phyloP scores from a whole-genome alignment of 805 yeast genomes.

The Candida takata region DNA sequence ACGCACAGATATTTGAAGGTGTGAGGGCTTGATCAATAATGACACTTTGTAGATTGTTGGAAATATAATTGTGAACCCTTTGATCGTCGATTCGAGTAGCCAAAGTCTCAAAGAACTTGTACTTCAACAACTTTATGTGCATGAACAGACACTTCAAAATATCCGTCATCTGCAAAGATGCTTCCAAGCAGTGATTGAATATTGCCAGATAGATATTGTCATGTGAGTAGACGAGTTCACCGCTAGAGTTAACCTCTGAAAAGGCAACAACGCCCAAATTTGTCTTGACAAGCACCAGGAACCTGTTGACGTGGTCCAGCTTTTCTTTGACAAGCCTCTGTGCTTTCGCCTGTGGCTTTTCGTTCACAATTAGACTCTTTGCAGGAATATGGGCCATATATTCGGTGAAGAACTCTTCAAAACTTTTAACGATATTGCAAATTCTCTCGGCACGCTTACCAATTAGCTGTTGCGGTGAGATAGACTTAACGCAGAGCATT shows the following conservation, averaged over 20 bases:
- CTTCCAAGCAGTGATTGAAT: conserved; percentile 4
- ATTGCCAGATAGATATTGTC: conserved; percentile 10
- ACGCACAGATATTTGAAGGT: conserved; percentile 5
- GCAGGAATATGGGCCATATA: conserved; percentile 3
- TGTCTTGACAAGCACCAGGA: conserved; percentile 11
- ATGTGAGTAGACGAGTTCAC: conserved; percentile 3
- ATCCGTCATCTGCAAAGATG: conserved; percentile 8
- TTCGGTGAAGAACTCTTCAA: conserved; percentile 3
- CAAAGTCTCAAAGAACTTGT: conserved; percentile 12
- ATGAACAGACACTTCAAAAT: conserved; percentile 13
- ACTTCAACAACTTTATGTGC: conserved; percentile 12
- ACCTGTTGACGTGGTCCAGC: conserved; percentile 14
- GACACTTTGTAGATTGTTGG: conserved; percentile 20
- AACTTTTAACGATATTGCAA: background rate
- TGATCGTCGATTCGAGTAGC: conserved; percentile 1
- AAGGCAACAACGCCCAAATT: conserved; percentile 12
- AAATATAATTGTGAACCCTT: conserved; percentile 10
- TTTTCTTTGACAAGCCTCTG: background rate
- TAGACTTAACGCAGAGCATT: conserved; percentile 5
- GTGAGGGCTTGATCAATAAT: conserved; percentile 11
- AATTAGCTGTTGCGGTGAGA: background rate
- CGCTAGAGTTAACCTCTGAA: conserved; percentile 1
- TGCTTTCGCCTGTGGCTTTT: no score
- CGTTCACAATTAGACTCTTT: background rate
- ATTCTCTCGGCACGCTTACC: conserved; percentile 1